phyloP scores from a whole-genome alignment of 129 eudicot species.

The Escallonia herrerae region DNA sequence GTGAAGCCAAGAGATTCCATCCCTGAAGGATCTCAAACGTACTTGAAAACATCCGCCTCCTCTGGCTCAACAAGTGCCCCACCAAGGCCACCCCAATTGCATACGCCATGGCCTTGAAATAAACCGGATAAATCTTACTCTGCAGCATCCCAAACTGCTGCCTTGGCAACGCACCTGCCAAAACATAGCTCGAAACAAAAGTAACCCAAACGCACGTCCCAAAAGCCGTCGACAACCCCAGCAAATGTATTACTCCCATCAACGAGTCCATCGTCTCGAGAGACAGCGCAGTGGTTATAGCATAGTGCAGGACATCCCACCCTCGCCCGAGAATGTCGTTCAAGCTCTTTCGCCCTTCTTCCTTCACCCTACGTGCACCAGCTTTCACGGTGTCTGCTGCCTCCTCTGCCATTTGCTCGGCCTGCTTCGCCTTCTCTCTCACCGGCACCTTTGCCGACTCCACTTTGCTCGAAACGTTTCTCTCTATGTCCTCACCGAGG shows the following conservation, averaged over 20 bases:
- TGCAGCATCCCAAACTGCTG: constrained; percentile 79
- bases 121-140: constrained; percentile 73
- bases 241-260: constrained; percentile 39
- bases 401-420: constrained; percentile 11
- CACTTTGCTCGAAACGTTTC: constrained; percentile 14
- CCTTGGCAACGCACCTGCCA: constrained; percentile 44
- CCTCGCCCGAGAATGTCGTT: constrained; percentile 14
- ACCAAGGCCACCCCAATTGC: constrained; percentile 48
- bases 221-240: constrained; percentile 58
- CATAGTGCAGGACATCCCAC: constrained; percentile 21
- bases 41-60: constrained; percentile 4
- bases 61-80: constrained; percentile 38
- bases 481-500: constrained; percentile 10
- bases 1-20: constrained; percentile 33
- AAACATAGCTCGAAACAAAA: constrained; percentile 61
- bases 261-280: constrained; percentile 17
- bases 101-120: constrained; percentile 60
- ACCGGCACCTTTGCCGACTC: not conserved
- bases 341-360: constrained; percentile 25
- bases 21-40: constrained; percentile 39
- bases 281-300: constrained; percentile 5
- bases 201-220: constrained; percentile 80
- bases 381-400: constrained; percentile 14
- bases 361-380: constrained; percentile 1
- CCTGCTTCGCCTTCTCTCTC: not conserved